Evolutionary conservation across 345 rosid genomes (phyloP).

Genomic region (Lumnitzera littorea): DNA sequence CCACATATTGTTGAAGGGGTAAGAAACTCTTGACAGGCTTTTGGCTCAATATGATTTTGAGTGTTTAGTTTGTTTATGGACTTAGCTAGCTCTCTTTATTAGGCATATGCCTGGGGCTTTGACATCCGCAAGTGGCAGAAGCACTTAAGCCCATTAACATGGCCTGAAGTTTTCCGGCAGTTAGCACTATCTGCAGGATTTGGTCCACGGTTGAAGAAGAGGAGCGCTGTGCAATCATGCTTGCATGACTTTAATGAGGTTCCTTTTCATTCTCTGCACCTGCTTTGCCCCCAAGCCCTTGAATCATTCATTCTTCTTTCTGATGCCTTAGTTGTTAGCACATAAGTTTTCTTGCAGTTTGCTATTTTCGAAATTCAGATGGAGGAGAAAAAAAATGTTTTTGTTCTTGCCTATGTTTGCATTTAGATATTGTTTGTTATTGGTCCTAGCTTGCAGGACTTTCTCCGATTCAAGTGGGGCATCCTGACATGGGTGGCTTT

Average conservation of each 20-base stretch:
- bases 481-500: too few relatives aligned
- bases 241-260: conserved; percentile 71
- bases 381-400: too few relatives aligned
- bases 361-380: too few relatives aligned
- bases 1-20: conserved; percentile 97
- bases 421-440: too few relatives aligned
- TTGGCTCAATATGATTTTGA: background rate
- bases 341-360: too few relatives aligned
- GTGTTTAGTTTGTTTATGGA: too few relatives aligned
- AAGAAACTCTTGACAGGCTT: conserved; percentile 12
- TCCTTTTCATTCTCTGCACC: conserved; percentile 1
- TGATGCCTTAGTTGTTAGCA: too few relatives aligned
- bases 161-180: conserved; percentile 96
- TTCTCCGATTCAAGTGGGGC: too few relatives aligned
- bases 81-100: conserved; percentile 10
- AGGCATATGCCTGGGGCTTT: conserved; percentile 99
- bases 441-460: too few relatives aligned
- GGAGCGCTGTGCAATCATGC: conserved; percentile 23
- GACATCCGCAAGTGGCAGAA: conserved; percentile 93
- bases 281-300: background rate
- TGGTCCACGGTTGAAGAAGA: conserved; percentile 84
- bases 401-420: too few relatives aligned
- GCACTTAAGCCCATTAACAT: conserved; percentile 76
- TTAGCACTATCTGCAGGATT: conserved; percentile 83
- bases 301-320: too few relatives aligned